Conservation (phyloP, 2,329 filamentous ascomycete species). For the Colletotrichum abscissum region DNA sequence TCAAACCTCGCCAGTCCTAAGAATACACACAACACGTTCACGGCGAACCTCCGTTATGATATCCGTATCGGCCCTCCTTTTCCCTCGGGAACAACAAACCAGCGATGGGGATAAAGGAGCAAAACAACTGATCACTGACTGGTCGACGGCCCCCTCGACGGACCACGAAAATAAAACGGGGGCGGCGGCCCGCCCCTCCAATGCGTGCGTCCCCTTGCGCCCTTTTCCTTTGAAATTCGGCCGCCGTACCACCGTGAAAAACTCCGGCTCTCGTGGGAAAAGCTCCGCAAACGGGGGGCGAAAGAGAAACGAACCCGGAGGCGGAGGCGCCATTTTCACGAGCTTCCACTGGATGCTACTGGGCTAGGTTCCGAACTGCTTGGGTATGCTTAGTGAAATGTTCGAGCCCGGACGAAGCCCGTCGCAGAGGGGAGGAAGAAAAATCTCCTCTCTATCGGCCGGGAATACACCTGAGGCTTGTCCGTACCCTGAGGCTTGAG, state of each 20-base stretch:
- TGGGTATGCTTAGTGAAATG: neutral
- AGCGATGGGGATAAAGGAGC: neutral
- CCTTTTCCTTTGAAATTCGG: conserved; percentile 1
- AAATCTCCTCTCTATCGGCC: neutral
- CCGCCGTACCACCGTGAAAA: conserved; percentile 32
- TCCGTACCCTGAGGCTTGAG: neutral
- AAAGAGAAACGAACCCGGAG: neutral
- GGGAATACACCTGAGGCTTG: neutral
- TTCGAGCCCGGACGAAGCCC: neutral
- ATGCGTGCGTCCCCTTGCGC: neutral
- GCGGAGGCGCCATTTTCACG: neutral
- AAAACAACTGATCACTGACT: neutral
- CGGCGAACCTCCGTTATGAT: neutral
- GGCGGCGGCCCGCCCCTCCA: neutral
- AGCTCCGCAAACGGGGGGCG: conserved; percentile 28
- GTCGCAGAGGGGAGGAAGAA: neutral
- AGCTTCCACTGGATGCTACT: neutral
- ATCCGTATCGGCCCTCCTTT: neutral
- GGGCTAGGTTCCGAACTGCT: too few relatives aligned
- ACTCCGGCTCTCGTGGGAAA: conserved; percentile 6
- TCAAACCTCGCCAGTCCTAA: neutral
- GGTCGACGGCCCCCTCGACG: neutral
- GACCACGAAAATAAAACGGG: conserved; percentile 1
- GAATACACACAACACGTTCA: neutral
- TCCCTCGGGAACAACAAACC: neutral